These are phyloP conservation scores for Schwanniomyces vanrijiae DNA, from an alignment of 805 yeast species.

Conservation along the genomic window DNA sequence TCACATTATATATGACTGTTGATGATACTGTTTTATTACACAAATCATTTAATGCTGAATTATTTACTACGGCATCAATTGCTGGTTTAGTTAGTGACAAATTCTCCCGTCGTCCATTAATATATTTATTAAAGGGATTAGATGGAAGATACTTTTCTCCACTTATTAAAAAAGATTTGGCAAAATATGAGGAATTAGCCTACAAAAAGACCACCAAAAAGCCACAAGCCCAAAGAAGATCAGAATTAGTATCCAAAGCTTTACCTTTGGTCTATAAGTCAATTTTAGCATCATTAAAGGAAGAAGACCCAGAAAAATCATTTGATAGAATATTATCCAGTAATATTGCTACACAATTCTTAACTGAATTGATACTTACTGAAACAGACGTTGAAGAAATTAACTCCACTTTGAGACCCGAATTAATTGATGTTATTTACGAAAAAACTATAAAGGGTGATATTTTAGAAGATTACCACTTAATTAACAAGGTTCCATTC, in stretches of 20 bases:
- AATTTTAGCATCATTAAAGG: slow-evolving; percentile 32
- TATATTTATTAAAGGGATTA: slow-evolving; percentile 75
- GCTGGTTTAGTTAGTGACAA: slow-evolving; percentile 63
- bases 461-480: slow-evolving; percentile 62
- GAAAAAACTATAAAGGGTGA: slow-evolving; percentile 63
- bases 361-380: slow-evolving; percentile 66
- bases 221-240: slow-evolving; percentile 72
- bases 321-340: slow-evolving; percentile 53
- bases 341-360: slow-evolving; percentile 80
- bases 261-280: slow-evolving; percentile 63
- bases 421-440: slow-evolving; percentile 56
- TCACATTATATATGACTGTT: slow-evolving; percentile 76
- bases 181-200: slow-evolving; percentile 57
- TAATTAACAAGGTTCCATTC: slow-evolving; percentile 65
- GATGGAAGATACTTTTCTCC: slow-evolving; percentile 85
- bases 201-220: slow-evolving; percentile 75
- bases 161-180: slow-evolving; percentile 55
- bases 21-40: slow-evolving; percentile 88
- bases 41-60: slow-evolving; percentile 68
- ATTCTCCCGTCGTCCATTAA: slow-evolving; percentile 84
- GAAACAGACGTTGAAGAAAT: slow-evolving; percentile 35
- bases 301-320: slow-evolving; percentile 40
- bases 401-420: slow-evolving; percentile 40
- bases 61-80: slow-evolving; percentile 47
- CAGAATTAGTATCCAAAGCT: slow-evolving; percentile 64